Base-by-base conservation (phyloP, 306 rosid genomes). In the Cicer yamashitae region DNA sequence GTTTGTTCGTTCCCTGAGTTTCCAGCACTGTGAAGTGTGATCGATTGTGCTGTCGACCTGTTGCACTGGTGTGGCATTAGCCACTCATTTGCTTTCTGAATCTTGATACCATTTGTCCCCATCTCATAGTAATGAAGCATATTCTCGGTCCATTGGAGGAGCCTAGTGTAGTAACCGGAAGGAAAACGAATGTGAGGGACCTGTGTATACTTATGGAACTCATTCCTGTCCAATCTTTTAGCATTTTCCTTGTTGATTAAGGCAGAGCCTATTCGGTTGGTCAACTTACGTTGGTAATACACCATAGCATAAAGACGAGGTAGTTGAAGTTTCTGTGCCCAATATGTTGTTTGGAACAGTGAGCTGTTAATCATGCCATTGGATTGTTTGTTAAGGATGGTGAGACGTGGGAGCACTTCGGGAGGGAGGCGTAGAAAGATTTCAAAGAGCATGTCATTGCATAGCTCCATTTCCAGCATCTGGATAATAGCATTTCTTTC, bases 371-470 rank as follows among this genome's bases (percentile, higher is more conserved):
- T 79, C 4, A 79, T 65, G 34, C 39, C 47, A 56, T 22, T 18
- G 34, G 38, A 45, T 79, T 73, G 70, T 52, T 65, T 74, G 65
- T 73, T 67, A 51, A 80, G 71, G 64, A 56, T 67, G 17, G 57
- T 73, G 10, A 73, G 34, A 47, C 79, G 79, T 2, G 71, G 83
- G 1, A 72, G 74, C 17, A 9, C 75, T 46, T 73, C 63, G 0
- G 83, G 62, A 17, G 75, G 83, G 11, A 79, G 74, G 46, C 70
- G 70, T 0, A 74, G 70, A 67, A 80, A 80, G 20, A 79, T 73
- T 39, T 79, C 83, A 1, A 79, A 79, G 22, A 79, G 62, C 8
- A 65, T 43, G 41, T 79, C 83, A 2, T 54, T 73, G 63, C 83
- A 65, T 10, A 79, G 43, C 4, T 79, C 78, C 84, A 66, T 80